Percentiles rank a stretch among this genome's conserved stretches.
Evolutionary conservation across 192 early-diverging fungal species (phyloP).

Genomic region (Coemansia erecta): DNA sequence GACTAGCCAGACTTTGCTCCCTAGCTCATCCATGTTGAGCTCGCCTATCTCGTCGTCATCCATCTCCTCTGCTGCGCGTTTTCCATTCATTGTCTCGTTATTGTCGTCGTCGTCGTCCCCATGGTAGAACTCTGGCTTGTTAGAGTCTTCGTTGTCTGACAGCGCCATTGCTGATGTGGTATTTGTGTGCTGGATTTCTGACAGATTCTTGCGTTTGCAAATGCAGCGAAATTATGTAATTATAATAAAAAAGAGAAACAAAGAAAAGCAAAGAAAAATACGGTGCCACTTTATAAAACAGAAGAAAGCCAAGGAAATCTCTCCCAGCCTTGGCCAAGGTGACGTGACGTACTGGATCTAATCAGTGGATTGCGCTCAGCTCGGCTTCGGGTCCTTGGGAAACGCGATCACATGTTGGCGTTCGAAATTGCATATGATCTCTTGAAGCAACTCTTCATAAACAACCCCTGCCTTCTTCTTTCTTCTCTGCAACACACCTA

Average conservation of each 20-base stretch:
- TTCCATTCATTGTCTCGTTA: not conserved
- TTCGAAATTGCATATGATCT: no score
- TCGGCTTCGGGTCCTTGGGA: no score
- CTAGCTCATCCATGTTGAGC: constrained; percentile 62
- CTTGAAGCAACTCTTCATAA: no score
- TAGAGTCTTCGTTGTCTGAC: constrained; percentile 34
- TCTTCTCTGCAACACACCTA: not conserved
- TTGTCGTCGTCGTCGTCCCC: constrained; percentile 22
- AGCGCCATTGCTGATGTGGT: constrained; percentile 9
- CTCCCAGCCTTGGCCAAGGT: no score
- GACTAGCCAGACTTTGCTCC: constrained; percentile 87
- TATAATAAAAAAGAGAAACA: not conserved
- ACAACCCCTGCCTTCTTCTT: no score
- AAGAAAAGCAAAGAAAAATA: not conserved
- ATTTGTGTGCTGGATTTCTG: not conserved
- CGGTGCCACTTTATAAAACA: not conserved
- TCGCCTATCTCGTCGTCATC: constrained; percentile 69
- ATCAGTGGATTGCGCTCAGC: no score
- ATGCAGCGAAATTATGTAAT: not conserved
- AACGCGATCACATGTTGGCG: no score
- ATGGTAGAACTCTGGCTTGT: constrained; percentile 35
- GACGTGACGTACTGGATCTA: no score
- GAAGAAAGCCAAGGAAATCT: no score
- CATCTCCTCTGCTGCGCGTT: constrained; percentile 7
- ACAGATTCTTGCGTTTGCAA: constrained; percentile 1